These are phyloP conservation scores for Asterochloris erici DNA, from an alignment of 139 green algal species.

Conservation along the genomic window DNA sequence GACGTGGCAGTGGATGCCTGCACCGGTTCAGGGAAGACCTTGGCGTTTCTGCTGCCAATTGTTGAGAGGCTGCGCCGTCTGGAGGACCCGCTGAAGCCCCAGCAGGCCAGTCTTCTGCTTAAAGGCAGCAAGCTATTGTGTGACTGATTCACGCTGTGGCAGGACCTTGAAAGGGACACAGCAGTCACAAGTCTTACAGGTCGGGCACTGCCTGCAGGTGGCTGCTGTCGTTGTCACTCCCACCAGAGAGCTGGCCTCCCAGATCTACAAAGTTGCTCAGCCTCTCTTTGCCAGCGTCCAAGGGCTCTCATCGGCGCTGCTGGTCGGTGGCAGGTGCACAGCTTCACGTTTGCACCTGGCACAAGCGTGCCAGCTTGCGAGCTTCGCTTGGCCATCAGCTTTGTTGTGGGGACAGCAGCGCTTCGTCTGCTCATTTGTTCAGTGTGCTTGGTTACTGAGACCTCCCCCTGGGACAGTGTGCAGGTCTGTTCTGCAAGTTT, in stretches of 20 bases:
- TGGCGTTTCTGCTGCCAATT: slow-evolving; percentile 94
- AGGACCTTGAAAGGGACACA: not conserved
- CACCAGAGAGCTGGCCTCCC: slow-evolving; percentile 89
- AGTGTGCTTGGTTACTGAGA: too few relatives aligned
- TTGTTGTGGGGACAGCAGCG: not conserved
- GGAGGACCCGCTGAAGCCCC: slow-evolving; percentile 54
- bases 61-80: slow-evolving; percentile 80
- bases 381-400: not conserved
- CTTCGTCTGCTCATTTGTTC: too few relatives aligned
- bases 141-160: not conserved
- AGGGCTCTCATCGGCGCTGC: slow-evolving; percentile 41
- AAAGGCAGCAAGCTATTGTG: too few relatives aligned
- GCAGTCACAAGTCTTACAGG: not conserved
- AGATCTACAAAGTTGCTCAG: slow-evolving; percentile 81
- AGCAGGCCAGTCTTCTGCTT: slow-evolving; percentile 61
- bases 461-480: too few relatives aligned
- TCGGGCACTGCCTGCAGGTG: slow-evolving; percentile 50
- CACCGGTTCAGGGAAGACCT: slow-evolving; percentile 97
- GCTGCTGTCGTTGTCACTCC: slow-evolving; percentile 89
- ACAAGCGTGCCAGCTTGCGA: not conserved
- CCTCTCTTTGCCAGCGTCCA: slow-evolving; percentile 72
- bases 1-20: slow-evolving; percentile 95
- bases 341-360: too few relatives aligned
- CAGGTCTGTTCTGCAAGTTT: too few relatives aligned
- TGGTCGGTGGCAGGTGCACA: slow-evolving; percentile 76